Evolutionary conservation across 495 filamentous ascomycete genomes (phyloP).

Genomic region (Xylaria flabelliformis): DNA sequence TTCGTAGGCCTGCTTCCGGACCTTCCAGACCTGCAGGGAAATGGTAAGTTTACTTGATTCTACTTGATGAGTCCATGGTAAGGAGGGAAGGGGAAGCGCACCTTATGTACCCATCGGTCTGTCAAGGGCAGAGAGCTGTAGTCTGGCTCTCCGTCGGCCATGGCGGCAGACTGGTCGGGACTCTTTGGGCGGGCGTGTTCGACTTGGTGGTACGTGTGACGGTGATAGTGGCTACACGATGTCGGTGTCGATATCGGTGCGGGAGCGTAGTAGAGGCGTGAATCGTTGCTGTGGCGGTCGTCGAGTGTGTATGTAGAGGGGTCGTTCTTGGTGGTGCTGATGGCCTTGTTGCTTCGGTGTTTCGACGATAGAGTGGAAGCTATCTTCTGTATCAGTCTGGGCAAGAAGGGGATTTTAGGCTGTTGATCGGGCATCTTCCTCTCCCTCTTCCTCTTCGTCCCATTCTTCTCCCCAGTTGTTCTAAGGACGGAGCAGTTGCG

Average conservation of each 20-base stretch:
- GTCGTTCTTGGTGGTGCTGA: not conserved
- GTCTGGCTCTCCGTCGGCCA: conserved; percentile 80
- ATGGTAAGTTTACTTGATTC: not conserved
- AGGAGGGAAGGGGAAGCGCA: conserved; percentile 41
- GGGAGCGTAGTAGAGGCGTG: conserved; percentile 11
- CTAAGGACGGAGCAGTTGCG: not conserved
- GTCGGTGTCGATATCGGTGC: conserved; percentile 8
- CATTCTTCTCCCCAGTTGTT: not conserved
- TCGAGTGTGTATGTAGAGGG: not conserved
- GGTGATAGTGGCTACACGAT: conserved; percentile 14
- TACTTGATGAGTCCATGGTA: not conserved
- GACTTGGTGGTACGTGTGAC: conserved; percentile 14
- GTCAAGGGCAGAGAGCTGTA: conserved; percentile 80
- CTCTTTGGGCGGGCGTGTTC: not conserved
- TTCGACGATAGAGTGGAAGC: conserved; percentile 30
- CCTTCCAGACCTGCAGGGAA: conserved; percentile 83
- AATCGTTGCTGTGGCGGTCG: conserved; percentile 10
- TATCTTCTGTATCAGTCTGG: conserved; percentile 38
- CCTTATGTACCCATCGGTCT: conserved; percentile 89
- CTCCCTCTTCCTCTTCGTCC: not conserved
- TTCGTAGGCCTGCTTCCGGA: conserved; percentile 93
- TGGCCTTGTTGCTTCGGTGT: conserved; percentile 25
- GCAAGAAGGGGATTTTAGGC: conserved; percentile 26
- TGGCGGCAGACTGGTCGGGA: conserved; percentile 40
- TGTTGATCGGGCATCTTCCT: conserved; percentile 27